A percentile compares a stretch with the other conserved stretches of the same genome.
Evolutionary conservation across 257 asterid genomes (phyloP).

Genomic region (Osmanthus fragrans): DNA sequence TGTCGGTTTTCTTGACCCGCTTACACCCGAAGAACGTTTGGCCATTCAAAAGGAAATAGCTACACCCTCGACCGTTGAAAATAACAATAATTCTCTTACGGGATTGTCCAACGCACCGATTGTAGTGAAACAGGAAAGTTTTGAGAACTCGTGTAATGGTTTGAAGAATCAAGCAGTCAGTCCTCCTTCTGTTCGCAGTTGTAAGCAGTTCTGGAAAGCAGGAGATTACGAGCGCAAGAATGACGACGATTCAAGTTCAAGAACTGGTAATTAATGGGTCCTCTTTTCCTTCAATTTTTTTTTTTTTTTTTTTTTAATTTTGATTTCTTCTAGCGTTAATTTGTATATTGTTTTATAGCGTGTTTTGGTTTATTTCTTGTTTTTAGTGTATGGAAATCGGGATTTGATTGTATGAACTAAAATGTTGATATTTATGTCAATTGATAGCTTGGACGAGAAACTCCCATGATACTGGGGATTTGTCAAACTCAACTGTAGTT

Average conservation of each 20-base stretch:
- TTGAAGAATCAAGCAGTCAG: background rate
- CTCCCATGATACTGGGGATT: background rate
- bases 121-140: slow-evolving; percentile 17
- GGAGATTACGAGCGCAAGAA: slow-evolving; percentile 58
- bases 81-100: no score
- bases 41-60: slow-evolving; percentile 11
- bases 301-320: background rate
- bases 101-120: background rate
- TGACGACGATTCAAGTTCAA: slow-evolving; percentile 26
- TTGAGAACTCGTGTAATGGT: background rate
- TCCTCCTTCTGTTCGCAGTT: slow-evolving; percentile 15
- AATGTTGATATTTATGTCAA: no score
- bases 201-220: slow-evolving; percentile 81
- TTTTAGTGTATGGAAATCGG: background rate
- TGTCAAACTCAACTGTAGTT: background rate
- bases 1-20: slow-evolving; percentile 71
- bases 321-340: background rate
- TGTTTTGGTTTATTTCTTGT: background rate
- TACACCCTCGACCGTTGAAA: background rate
- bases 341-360: background rate
- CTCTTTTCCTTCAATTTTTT: background rate
- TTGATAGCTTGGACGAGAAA: background rate
- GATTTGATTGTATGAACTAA: no score
- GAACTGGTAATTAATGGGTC: slow-evolving; percentile 8
- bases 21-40: slow-evolving; percentile 27